Conservation (phyloP, 768 basidiomycete species). For the Mycena olivaceomarginata region DNA sequence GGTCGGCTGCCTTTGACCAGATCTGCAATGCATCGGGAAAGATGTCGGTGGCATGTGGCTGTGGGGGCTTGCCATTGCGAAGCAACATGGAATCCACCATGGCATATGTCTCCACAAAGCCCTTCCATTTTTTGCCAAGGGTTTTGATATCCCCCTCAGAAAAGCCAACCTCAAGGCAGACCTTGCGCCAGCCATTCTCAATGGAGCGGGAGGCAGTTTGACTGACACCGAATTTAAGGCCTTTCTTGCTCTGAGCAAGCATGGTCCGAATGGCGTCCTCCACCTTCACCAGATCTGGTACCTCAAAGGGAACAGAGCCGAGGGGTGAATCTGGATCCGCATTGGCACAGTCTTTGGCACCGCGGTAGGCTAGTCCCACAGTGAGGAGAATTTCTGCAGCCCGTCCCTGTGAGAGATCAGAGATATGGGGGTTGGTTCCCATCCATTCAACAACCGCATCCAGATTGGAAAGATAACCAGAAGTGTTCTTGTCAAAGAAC, state of each 20-base stretch:
- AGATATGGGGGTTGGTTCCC: background rate
- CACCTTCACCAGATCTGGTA: background rate
- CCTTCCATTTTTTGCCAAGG: background rate
- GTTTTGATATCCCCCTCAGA: background rate
- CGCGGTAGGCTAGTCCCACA: background rate
- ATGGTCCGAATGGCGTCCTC: background rate
- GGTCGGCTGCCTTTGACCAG: background rate
- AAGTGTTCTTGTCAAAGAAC: background rate
- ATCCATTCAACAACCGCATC: background rate
- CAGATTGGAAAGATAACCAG: background rate
- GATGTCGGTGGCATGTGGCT: background rate
- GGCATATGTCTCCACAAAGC: background rate
- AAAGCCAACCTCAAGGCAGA: constrained; percentile 8
- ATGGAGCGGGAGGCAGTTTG: no score
- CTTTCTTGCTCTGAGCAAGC: background rate
- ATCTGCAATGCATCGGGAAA: background rate
- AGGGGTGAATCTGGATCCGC: background rate
- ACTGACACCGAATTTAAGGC: background rate
- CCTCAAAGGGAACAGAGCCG: background rate
- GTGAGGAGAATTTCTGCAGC: background rate
- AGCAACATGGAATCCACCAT: no score
- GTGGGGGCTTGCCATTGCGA: background rate
- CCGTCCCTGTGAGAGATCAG: background rate
- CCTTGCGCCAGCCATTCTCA: background rate
- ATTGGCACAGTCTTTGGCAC: background rate